Conservation (phyloP, 192 early-diverging fungal species). For the Backusella circina region DNA sequence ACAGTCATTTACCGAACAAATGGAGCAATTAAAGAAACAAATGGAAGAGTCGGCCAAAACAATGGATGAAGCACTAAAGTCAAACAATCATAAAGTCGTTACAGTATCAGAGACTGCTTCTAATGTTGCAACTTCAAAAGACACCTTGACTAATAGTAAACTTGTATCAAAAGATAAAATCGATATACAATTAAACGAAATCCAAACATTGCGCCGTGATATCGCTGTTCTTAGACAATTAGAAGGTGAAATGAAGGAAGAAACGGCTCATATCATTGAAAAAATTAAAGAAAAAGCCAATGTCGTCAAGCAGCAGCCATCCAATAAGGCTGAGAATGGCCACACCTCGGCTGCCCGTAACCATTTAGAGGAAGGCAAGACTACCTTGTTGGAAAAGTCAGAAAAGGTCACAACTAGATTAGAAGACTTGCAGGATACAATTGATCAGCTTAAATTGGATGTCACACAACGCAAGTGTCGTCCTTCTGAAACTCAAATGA, state of each 20-base stretch:
- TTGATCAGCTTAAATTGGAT: constrained; percentile 77
- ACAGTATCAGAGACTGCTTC: background rate
- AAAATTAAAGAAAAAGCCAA: constrained; percentile 22
- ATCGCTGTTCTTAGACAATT: constrained; percentile 48
- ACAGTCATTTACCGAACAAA: background rate
- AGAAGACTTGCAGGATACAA: constrained; percentile 60
- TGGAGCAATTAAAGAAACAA: constrained; percentile 4
- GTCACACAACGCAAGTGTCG: constrained; percentile 64
- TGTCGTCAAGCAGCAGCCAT: background rate
- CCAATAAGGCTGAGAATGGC: constrained; percentile 8
- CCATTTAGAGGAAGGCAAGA: constrained; percentile 53
- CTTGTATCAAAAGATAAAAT: constrained; percentile 9
- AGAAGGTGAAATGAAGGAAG: constrained; percentile 29
- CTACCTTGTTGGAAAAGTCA: constrained; percentile 40
- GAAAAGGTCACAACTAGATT: constrained; percentile 45
- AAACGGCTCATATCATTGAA: constrained; percentile 4
- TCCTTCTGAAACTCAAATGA: constrained; percentile 53
- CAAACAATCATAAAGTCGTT: background rate
- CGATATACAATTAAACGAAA: constrained; percentile 42
- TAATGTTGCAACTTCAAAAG: background rate
- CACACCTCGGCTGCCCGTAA: background rate
- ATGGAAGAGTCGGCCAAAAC: background rate
- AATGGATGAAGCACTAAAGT: background rate
- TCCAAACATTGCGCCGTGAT: constrained; percentile 47
- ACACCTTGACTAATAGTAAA: background rate